Conservation (phyloP, 805 yeast genomes). For the Zygoascus biomembranicola region DNA sequence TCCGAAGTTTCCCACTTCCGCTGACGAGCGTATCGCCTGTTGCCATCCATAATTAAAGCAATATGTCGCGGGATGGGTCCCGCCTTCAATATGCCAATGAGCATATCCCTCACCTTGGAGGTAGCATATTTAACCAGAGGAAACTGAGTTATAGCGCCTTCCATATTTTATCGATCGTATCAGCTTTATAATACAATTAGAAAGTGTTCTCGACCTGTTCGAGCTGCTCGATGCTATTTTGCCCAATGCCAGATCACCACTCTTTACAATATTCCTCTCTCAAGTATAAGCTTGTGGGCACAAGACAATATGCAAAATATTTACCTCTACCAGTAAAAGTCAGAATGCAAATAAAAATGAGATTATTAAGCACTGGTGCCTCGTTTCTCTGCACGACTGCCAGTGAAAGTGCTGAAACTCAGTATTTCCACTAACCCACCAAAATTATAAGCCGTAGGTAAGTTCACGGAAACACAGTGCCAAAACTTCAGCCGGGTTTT, state of each 20-base stretch:
- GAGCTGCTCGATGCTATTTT: too few species aligned
- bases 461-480: too few species aligned
- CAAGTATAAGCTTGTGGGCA: too few species aligned
- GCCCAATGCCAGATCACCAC: too few species aligned
- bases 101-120: constrained; percentile 6
- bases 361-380: too few species aligned
- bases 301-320: too few species aligned
- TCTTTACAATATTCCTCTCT: too few species aligned
- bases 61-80: constrained; percentile 85
- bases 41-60: constrained; percentile 97
- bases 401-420: neutral
- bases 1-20: constrained; percentile 53
- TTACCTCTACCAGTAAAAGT: too few species aligned
- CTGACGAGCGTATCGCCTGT: constrained; percentile 74
- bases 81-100: constrained; percentile 31
- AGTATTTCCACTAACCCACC: neutral
- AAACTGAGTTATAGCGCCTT: constrained; percentile 1
- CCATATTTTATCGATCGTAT: neutral
- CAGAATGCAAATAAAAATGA: too few species aligned
- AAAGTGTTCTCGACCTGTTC: too few species aligned
- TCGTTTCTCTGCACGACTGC: too few species aligned
- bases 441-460: neutral
- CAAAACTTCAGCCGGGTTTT: neutral
- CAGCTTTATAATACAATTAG: too few species aligned
- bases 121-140: constrained; percentile 12